A percentile compares a stretch with the other conserved stretches of the same genome.
phyloP scores from a whole-genome alignment of 2,329 filamentous ascomycete genomes.

The Didymella pinodella region DNA sequence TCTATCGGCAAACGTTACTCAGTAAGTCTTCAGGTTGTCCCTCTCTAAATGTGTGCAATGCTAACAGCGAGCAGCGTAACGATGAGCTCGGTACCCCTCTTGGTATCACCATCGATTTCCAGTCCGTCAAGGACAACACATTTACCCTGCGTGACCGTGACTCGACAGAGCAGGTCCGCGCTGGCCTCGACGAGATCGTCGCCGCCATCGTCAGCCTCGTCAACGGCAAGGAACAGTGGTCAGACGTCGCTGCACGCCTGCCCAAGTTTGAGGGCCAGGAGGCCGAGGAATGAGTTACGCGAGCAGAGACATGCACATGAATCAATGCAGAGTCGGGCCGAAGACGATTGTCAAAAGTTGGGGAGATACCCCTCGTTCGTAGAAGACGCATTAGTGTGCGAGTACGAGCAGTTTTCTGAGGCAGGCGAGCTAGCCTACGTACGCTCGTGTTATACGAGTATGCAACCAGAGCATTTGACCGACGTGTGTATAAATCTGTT shows the following conservation, averaged over 20 bases:
- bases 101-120: slow-evolving; percentile 94
- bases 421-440: slow-evolving; percentile 3
- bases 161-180: slow-evolving; percentile 88
- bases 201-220: slow-evolving; percentile 72
- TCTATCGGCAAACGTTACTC: slow-evolving; percentile 90
- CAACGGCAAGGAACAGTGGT: slow-evolving; percentile 70
- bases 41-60: neutral
- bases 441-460: slow-evolving; percentile 10
- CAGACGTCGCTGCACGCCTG: slow-evolving; percentile 77
- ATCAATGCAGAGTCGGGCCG: slow-evolving; percentile 4
- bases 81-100: slow-evolving; percentile 95
- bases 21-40: slow-evolving; percentile 26
- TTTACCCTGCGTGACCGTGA: slow-evolving; percentile 88
- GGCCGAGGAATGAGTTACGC: slow-evolving; percentile 32
- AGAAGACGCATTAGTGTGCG: slow-evolving; percentile 13
- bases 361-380: slow-evolving; percentile 8
- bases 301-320: slow-evolving; percentile 1
- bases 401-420: slow-evolving; percentile 2
- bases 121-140: slow-evolving; percentile 86
- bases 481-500: neutral
- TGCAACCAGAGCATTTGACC: slow-evolving; percentile 12
- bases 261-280: slow-evolving; percentile 75
- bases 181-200: slow-evolving; percentile 79
- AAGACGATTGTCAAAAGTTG: slow-evolving; percentile 7
- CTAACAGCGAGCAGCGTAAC: slow-evolving; percentile 67